A percentile compares a stretch with the other conserved stretches of the same genome.
These are phyloP conservation scores for Microascus cirrosus DNA, from an alignment of 2,329 filamentous ascomycete genomes.

Conservation along the genomic window DNA sequence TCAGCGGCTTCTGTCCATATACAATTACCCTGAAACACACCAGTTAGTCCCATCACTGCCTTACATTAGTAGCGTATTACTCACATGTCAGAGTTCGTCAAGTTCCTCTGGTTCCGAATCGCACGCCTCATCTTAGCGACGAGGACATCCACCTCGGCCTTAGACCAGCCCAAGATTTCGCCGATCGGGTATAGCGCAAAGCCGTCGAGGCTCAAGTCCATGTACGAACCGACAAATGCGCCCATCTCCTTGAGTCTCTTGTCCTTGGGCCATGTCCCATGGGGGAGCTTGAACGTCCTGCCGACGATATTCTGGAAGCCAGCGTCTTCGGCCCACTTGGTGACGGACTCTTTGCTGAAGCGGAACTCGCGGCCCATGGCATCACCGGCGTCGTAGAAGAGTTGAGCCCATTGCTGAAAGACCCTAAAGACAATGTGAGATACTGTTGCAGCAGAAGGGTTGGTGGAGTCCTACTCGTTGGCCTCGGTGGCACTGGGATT, in stretches of 20 bases:
- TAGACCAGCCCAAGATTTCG: slow-evolving; percentile 15
- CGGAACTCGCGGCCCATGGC: slow-evolving; percentile 13
- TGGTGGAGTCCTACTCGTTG: not conserved
- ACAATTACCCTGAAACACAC: not conserved
- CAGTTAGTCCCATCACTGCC: not conserved
- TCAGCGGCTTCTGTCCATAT: not conserved
- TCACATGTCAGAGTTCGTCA: not conserved
- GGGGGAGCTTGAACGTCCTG: slow-evolving; percentile 29
- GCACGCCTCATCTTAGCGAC: slow-evolving; percentile 11
- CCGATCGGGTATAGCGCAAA: slow-evolving; percentile 16
- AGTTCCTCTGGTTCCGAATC: not conserved
- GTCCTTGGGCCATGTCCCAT: slow-evolving; percentile 35
- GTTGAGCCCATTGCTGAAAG: slow-evolving; percentile 16
- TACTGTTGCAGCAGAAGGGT: too few relatives aligned
- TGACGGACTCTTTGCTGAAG: slow-evolving; percentile 9
- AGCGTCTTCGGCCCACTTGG: slow-evolving; percentile 15
- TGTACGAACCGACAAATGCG: slow-evolving; percentile 16
- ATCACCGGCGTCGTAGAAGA: slow-evolving; percentile 16
- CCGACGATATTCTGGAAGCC: slow-evolving; percentile 29
- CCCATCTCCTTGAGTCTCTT: slow-evolving; percentile 30
- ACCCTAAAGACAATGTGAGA: not conserved
- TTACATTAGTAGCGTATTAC: not conserved
- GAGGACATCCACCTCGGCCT: slow-evolving; percentile 12
- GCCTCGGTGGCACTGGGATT: not conserved
- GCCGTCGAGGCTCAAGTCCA: slow-evolving; percentile 16